phyloP scores from a whole-genome alignment of 2,329 filamentous ascomycete species.

The Tolypocladium tropicale region DNA sequence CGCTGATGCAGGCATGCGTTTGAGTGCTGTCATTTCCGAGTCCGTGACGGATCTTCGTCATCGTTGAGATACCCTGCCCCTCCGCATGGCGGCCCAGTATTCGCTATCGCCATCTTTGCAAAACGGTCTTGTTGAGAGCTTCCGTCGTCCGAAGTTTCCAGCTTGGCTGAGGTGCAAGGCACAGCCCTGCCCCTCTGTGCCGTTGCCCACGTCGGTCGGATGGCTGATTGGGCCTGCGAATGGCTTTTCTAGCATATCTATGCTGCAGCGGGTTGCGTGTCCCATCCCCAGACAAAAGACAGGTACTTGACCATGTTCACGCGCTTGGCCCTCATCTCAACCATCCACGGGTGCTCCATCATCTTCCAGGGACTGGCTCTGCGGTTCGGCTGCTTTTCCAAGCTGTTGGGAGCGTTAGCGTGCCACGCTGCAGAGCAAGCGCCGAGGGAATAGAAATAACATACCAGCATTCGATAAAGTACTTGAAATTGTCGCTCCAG shows the following conservation, averaged over 20 bases:
- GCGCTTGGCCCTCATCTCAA: slow-evolving; percentile 89
- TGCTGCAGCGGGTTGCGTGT: slow-evolving; percentile 36
- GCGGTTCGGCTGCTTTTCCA: slow-evolving; percentile 84
- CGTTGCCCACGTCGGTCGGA: neutral
- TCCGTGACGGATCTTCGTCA: neutral
- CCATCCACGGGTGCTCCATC: slow-evolving; percentile 98
- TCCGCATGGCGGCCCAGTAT: neutral
- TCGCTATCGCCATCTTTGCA: neutral
- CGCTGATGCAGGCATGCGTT: neutral
- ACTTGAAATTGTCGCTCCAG: slow-evolving; percentile 97
- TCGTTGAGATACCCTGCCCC: neutral
- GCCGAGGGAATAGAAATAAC: slow-evolving; percentile 32
- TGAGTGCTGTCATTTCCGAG: neutral
- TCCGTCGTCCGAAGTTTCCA: neutral
- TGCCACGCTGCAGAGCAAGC: neutral
- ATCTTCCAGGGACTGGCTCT: slow-evolving; percentile 96
- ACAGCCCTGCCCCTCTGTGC: neutral
- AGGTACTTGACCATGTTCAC: slow-evolving; percentile 97
- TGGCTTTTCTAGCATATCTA: neutral
- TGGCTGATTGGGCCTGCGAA: neutral
- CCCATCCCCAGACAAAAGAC: slow-evolving; percentile 94
- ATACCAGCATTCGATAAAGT: slow-evolving; percentile 98
- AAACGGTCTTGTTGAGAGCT: neutral
- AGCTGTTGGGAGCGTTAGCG: slow-evolving; percentile 39
- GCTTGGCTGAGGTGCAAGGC: neutral